Base-by-base conservation (phyloP, 2,329 filamentous ascomycete genomes). In the Pyricularia grisea region DNA sequence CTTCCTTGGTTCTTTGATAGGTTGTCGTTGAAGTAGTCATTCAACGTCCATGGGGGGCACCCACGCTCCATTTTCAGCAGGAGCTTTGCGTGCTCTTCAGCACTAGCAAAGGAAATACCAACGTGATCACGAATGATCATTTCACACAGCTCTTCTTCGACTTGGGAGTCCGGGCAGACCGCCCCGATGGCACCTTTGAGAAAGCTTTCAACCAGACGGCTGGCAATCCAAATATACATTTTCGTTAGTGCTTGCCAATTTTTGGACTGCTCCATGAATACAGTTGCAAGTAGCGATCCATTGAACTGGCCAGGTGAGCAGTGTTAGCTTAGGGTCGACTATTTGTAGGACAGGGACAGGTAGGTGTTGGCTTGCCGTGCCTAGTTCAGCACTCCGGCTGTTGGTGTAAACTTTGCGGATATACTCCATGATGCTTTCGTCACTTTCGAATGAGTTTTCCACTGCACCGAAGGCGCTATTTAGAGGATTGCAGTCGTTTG, bases 361-460 rank as follows among this genome's bases (percentile, higher is more conserved):
- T 64, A 64, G 60, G 12, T 64, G 12, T 64, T 30, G 12, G 73
- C 70, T 85, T 81, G 73, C 80, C 3, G 81, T 87, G 0, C 86
- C 87, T 0, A 89, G 70, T 67, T 88, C 85, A 20, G 84, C 83
- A 0, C 85, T 86, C 0, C 85, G 82, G 0, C 81, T 85, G 0
- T 75, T 72, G 0, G 72, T 72, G 71, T 87, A 84, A 0, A 81
- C 73, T 0, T 75, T 60, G 25, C 77, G 74, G 20, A 88, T 83
- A 75, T 82, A 83, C 0, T 74, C 65, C 68, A 83, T 74, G 66
- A 88, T 85, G 6, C 23, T 65, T 30, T 30, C 25, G 17, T 65
- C 27, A 30, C 31, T 30, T 3, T 30, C 27, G 63, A 27, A 27
- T 20, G 60, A 28, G 60, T 14, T 27, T 30, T 64, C 60, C 60